phyloP scores from a whole-genome alignment of 305 asterid species.

The Lippia alba region DNA sequence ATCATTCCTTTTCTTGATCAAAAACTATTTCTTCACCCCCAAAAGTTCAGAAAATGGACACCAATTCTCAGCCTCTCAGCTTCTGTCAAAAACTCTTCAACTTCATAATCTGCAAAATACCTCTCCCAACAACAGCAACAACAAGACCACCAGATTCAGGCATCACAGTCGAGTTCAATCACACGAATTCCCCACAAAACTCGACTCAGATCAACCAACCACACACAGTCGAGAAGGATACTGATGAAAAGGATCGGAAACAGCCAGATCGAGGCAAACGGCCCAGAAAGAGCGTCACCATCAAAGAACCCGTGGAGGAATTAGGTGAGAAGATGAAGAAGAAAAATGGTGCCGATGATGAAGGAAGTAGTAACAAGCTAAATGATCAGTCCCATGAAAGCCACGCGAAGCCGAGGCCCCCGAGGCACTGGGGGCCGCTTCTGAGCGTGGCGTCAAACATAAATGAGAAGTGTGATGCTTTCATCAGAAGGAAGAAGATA shows the following conservation, averaged over 20 bases:
- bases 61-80: slow-evolving; percentile 31
- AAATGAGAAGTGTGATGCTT: slow-evolving; percentile 51
- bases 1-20: neutral
- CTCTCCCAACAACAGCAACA: neutral
- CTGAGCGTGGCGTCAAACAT: slow-evolving; percentile 43
- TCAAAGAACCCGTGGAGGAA: slow-evolving; percentile 16
- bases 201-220: neutral
- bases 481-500: slow-evolving; percentile 48
- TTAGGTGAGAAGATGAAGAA: neutral
- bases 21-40: neutral
- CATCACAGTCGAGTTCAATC: slow-evolving; percentile 47
- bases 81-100: slow-evolving; percentile 42
- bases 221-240: neutral
- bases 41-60: slow-evolving; percentile 35
- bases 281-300: slow-evolving; percentile 23
- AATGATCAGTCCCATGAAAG: slow-evolving; percentile 9
- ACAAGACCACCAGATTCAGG: slow-evolving; percentile 24
- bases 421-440: slow-evolving; percentile 24
- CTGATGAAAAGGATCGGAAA: slow-evolving; percentile 8
- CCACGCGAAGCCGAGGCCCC: slow-evolving; percentile 8
- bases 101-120: slow-evolving; percentile 34
- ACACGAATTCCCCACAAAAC: slow-evolving; percentile 29
- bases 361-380: neutral
- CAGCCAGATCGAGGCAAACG: slow-evolving; percentile 6
- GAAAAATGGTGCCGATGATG: slow-evolving; percentile 8